phyloP scores from a whole-genome alignment of 306 rosid genomes.

The Rosa lucieae region DNA sequence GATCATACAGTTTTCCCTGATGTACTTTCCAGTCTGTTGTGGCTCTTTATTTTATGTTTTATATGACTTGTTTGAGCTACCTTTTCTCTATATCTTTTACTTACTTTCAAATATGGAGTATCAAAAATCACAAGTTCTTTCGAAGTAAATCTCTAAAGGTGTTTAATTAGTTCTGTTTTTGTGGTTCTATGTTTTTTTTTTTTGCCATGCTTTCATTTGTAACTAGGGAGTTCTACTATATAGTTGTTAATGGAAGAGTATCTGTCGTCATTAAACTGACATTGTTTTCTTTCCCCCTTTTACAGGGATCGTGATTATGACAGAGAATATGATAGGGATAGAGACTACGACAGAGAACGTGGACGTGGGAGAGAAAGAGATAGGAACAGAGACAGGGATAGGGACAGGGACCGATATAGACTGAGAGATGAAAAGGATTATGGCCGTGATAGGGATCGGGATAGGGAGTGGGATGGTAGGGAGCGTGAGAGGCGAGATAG shows the following conservation, averaged over 20 bases:
- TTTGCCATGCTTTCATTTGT: not conserved
- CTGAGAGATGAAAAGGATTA: constrained; percentile 66
- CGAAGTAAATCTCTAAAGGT: not conserved
- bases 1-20: constrained; percentile 52
- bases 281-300: constrained; percentile 4
- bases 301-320: constrained; percentile 87
- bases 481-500: constrained; percentile 92
- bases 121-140: not conserved
- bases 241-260: not conserved
- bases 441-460: constrained; percentile 69
- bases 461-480: constrained; percentile 68
- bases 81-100: not conserved
- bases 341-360: constrained; percentile 74
- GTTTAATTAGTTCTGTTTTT: not conserved
- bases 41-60: not conserved
- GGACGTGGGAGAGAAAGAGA: constrained; percentile 79
- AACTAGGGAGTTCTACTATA: not conserved
- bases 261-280: constrained; percentile 8
- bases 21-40: constrained; percentile 3
- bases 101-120: not conserved
- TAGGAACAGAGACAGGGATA: constrained; percentile 49
- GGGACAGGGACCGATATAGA: constrained; percentile 56
- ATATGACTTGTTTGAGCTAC: not conserved
- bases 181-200: not conserved
- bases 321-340: constrained; percentile 68